Conservation (phyloP, 202 grass and related monocot genomes). For the Miscanthus sacchariflorus region DNA sequence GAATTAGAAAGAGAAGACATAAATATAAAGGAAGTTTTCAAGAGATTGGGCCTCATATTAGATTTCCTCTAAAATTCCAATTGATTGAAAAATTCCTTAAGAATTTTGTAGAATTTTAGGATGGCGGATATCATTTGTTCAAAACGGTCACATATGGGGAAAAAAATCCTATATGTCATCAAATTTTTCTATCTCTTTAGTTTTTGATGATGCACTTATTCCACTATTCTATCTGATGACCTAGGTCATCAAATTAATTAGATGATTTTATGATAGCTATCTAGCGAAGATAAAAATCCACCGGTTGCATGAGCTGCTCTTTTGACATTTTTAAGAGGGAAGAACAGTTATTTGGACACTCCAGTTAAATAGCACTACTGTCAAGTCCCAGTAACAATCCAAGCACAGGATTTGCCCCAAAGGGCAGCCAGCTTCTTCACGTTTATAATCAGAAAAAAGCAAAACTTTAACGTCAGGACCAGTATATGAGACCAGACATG, state of each 20-base stretch:
- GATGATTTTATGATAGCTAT: neutral
- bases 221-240: neutral
- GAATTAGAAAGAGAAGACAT: too few species aligned
- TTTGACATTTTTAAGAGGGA: neutral
- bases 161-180: too few species aligned
- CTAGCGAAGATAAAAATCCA: neutral
- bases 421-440: slow-evolving; percentile 14
- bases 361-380: neutral
- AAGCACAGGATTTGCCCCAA: slow-evolving; percentile 21
- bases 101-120: too few species aligned
- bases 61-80: too few species aligned
- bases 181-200: neutral
- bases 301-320: neutral
- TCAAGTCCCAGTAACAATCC: neutral
- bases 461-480: slow-evolving; percentile 16
- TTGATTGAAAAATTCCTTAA: too few species aligned
- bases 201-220: neutral
- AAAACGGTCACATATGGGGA: too few species aligned
- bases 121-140: too few species aligned
- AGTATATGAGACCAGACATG: slow-evolving; percentile 21
- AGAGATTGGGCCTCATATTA: too few species aligned
- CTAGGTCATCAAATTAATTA: neutral
- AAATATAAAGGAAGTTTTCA: too few species aligned
- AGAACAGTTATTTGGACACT: neutral
- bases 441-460: slow-evolving; percentile 31